Evolutionary conservation across 2,329 filamentous ascomycete genomes (phyloP).

Genomic region (Trichoderma breve): DNA sequence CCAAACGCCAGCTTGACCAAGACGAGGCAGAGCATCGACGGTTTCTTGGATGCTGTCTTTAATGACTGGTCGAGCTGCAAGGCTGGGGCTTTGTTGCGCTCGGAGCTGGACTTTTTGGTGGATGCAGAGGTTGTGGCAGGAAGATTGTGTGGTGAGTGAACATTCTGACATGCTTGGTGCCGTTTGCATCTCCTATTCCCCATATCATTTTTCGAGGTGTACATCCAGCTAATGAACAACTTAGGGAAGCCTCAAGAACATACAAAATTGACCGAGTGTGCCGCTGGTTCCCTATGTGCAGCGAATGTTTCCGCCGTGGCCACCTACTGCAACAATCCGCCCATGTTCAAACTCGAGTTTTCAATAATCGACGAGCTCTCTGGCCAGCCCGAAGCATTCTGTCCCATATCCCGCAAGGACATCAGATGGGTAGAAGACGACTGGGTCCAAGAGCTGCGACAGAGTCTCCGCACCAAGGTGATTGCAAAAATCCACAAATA

Average conservation of each 20-base stretch:
- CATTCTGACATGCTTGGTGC: not conserved
- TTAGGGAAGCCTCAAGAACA: conserved; percentile 13
- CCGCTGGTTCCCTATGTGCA: conserved; percentile 22
- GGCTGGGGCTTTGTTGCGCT: conserved; percentile 22
- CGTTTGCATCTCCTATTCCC: not conserved
- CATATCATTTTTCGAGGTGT: not conserved
- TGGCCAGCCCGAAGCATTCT: conserved; percentile 25
- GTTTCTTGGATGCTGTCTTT: conserved; percentile 34
- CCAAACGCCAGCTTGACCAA: conserved; percentile 23
- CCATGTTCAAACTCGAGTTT: conserved; percentile 31
- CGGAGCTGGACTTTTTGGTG: conserved; percentile 31
- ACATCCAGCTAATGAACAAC: not conserved
- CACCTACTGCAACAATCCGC: conserved; percentile 30
- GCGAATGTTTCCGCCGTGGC: conserved; percentile 27
- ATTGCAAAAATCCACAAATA: conserved; percentile 29
- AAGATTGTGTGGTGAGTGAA: conserved; percentile 31
- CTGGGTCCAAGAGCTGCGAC: conserved; percentile 26
- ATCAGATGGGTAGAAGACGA: conserved; percentile 27
- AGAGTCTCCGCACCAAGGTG: conserved; percentile 26
- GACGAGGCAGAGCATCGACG: conserved; percentile 33
- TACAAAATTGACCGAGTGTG: conserved; percentile 21
- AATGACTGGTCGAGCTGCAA: conserved; percentile 28
- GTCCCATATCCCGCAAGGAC: conserved; percentile 30
- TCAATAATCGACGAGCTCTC: conserved; percentile 26
- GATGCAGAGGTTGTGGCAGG: conserved; percentile 30